Base-by-base conservation (phyloP, 1,284 basidiomycete genomes). In the Apiotrichum laibachii region DNA sequence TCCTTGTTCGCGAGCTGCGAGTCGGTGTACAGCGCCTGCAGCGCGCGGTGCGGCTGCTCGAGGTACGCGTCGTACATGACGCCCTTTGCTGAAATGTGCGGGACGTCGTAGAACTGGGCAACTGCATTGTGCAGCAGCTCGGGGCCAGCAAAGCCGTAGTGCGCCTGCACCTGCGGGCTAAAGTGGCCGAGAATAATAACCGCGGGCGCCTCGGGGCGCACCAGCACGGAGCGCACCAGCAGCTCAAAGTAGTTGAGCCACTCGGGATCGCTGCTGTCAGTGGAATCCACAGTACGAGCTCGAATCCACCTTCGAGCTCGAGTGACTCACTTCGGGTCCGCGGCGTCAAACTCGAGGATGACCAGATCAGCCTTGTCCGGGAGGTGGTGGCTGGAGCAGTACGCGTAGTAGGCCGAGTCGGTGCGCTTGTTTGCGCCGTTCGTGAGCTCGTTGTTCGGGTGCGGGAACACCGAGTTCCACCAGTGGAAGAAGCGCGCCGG, bases 401-500 rank as follows among this genome's bases (percentile, higher is more conserved):
- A 96, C 5, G 88, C 88, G 80, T 92, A 97, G 80, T 97, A 97
- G 5, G 86, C 87, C 5, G 92, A 92, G 76, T 88, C 88, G 40
- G 91, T 92, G 51, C 86, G 84, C 26, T 90, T 84, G 81, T 92
- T 88, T 2, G 93, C 94, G 35, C 93, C 94, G 75, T 96, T 96
- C 16, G 94, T 97, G 64, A 97, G 84, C 76, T 96, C 92, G 10
- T 91, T 91, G 2, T 89, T 89, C 0, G 92, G 92, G 77, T 97
- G 90, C 1, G 93, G 93, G 79, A 97, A 97, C 18, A 96, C 84
- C 53, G 83, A 84, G 78, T 94, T 92, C 88, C 92, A 94, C 93
- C 94, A 97, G 59, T 87, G 82, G 81, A 96, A 96, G 80, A 97
- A 89, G 44, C 85, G 84, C 42, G 89, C 86, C 1, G 93, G 92